Base-by-base conservation (phyloP, 1,284 basidiomycete species). In the Ganoderma meredithae region DNA sequence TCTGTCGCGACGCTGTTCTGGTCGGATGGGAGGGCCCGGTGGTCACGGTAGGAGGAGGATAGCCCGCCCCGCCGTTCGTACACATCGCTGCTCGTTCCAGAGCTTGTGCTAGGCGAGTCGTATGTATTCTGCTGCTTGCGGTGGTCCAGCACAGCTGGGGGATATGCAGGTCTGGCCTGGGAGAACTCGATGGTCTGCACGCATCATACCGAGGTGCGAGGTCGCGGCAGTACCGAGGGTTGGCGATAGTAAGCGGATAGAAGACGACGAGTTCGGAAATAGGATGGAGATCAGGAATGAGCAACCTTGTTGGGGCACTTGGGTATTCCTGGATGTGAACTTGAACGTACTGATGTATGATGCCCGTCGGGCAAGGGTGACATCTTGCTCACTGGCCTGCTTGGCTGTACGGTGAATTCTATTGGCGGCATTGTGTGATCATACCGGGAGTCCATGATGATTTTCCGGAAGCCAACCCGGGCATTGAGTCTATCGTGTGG, bases 111-210 rank as follows among this genome's bases (percentile, higher is more conserved):
- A 7, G 5, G 56, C 33, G 55, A 15, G 33, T 60, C 63, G 63
- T 59, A 52, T 40, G 27, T 27, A 27, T 17, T 55, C 41, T 53
- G 40, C 13, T 33, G 6, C 19, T 15, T 22, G 33, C 17, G 40
- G 44, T 31, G 59, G 39, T 53, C 52, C 44, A 27, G 52, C 19
- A 17, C 22, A 15, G 25, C 63, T 4, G 31, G 55, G 36, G 55
- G 55, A n/a, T 58, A 58, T 19, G 19, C 7, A 19, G 55, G 55
- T 19, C 3, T 58, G 33, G 55, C 33, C 1, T 58, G 36, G 33
- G 22, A 66, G 47, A 71, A 68, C 40, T 68, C 58, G 22, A 71
- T 9, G 1, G 69, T 66, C 69, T 71, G n/a, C n/a, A n/a, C n/a
- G n/a, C n/a, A n/a, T n/a, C n/a, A n/a, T n/a, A n/a, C n/a, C n/a